Evolutionary conservation across 106 monocot genomes (phyloP), one percentile per base, ranked within the genome.

Genomic region (Narthecium ossifragum): DNA sequence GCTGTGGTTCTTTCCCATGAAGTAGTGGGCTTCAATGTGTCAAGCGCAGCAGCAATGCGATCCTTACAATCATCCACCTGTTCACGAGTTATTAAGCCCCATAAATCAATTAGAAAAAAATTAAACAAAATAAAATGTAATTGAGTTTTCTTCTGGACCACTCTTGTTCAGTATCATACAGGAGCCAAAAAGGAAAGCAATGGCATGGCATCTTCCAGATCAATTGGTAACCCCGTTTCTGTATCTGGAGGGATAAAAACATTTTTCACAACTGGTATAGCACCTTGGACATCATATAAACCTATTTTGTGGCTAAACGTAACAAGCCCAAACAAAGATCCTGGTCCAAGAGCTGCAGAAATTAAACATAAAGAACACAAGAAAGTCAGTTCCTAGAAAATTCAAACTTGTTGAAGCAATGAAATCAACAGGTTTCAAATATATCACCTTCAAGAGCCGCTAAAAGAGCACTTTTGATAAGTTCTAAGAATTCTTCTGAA

Each of bases 271-370:
- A 98, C 76, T 24, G 98, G 87, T 63, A 91, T 80, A 51, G 98
- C 81, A 5, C 91, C 98, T 71, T 98, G 98, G 66, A 98, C 84
- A 79, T 98, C 91, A 79, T 98, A 98, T 43, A 98, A 46, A 10
- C 98, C 98, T 31, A 98, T 91, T 66, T 98, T 98, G 39, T 98
- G 91, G 69, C 90, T 91, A 81, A 91, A 84, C 22, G 87, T 88
- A 54, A 98, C 70, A 28, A 98, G 78, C 47, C 98, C 98, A 73
- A 98, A 98, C 53, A 98, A 69, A 41, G 98, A 98, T 33, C 98
- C 98, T 15, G 98, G 98, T 31, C 70, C 81, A 10, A 98, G 69
- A 62, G 87, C 98, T 98, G 91, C 34, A 71, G 51, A 64, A 31
- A 59, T 52, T 55, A 26, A 48, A 55, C 36, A 56, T 14, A n/a